Percentiles rank a stretch among this genome's conserved stretches.
Evolutionary conservation across 2,329 filamentous ascomycete species (phyloP).

Genomic region (Lachnellula suecica): DNA sequence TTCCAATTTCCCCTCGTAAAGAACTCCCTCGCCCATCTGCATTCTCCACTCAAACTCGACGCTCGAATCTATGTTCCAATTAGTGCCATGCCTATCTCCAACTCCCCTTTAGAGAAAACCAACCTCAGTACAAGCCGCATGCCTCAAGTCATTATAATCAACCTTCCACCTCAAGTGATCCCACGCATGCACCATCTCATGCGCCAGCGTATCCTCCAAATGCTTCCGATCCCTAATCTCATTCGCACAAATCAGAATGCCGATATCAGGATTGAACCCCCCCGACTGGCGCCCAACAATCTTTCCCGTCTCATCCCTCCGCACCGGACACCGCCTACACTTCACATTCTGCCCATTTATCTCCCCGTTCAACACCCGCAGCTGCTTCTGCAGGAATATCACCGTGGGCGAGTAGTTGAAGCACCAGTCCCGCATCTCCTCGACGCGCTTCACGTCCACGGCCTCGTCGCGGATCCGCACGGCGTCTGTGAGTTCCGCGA

Average conservation of each 20-base stretch:
- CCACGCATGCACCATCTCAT: slow-evolving; percentile 98
- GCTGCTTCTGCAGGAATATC: slow-evolving; percentile 81
- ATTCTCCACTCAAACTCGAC: slow-evolving; percentile 90
- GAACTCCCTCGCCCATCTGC: slow-evolving; percentile 84
- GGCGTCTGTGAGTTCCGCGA: slow-evolving; percentile 74
- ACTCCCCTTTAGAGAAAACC: slow-evolving; percentile 20
- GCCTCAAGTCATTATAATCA: slow-evolving; percentile 76
- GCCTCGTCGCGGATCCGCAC: slow-evolving; percentile 75
- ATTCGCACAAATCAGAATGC: slow-evolving; percentile 92
- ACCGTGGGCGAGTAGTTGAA: slow-evolving; percentile 83
- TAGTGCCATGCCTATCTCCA: slow-evolving; percentile 12
- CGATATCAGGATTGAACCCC: slow-evolving; percentile 82
- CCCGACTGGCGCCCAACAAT: slow-evolving; percentile 52
- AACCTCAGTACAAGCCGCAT: slow-evolving; percentile 94
- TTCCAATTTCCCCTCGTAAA: slow-evolving; percentile 83
- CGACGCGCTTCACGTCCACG: slow-evolving; percentile 77
- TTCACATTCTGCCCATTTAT: slow-evolving; percentile 74
- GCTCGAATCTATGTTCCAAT: slow-evolving; percentile 71
- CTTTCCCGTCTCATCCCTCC: slow-evolving; percentile 45
- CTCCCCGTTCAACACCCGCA: slow-evolving; percentile 73
- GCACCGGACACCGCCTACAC: slow-evolving; percentile 73
- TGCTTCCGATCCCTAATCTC: slow-evolving; percentile 78
- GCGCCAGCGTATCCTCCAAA: slow-evolving; percentile 88
- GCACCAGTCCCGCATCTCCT: slow-evolving; percentile 79
- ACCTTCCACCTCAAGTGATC: slow-evolving; percentile 92